Base-by-base conservation (phyloP, 2,329 filamentous ascomycete genomes). In the Penicillium sp. region DNA sequence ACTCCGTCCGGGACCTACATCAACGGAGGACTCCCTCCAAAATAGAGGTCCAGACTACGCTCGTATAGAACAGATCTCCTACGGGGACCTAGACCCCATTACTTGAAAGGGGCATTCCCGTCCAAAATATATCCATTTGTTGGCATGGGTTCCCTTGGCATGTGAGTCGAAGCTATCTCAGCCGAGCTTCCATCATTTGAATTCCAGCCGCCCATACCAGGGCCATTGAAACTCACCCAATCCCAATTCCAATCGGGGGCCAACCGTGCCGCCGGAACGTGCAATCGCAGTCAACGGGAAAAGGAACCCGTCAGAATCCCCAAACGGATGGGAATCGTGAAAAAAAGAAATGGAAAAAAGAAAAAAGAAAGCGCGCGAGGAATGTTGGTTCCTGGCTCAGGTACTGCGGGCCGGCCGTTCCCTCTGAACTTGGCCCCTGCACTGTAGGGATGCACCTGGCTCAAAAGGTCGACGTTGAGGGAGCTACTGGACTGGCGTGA, bases 381-480 rank as follows among this genome's bases (percentile, higher is more conserved):
- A 58, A 57, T 60, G 48, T 52, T 44, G 41, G 59, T 61, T 55
- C 55, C 57, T 61, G 53, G 41, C 52, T 55, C 44, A 55, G 50
- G 50, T 53, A 53, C 50, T 59, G 57, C 56, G 57, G 51, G 40
- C 53, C 49, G 48, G 48, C 50, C 21, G 50, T 58, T 48, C 34
- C 49, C 53, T 57, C 27, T 50, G 21, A 44, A 45, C 42, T 48
- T 47, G 43, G 47, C 44, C 50, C 44, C 48, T 53, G 48, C 46
- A 27, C 56, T 45, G 56, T 56, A 56, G 53, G 51, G 38, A 60
- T 58, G 61, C 61, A 64, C 51, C 60, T 56, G 50, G 58, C 61
- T 64, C 50, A 62, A 64, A 64, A 58, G 56, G 60, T 62, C 51
- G 50, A 56, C 50, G 54, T 63, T 60, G 59, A 59, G 55, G 7